A percentile compares a stretch with the other conserved stretches of the same genome.
Conservation (phyloP, 192 early-diverging fungal genomes). For the Coemansia sp. region DNA sequence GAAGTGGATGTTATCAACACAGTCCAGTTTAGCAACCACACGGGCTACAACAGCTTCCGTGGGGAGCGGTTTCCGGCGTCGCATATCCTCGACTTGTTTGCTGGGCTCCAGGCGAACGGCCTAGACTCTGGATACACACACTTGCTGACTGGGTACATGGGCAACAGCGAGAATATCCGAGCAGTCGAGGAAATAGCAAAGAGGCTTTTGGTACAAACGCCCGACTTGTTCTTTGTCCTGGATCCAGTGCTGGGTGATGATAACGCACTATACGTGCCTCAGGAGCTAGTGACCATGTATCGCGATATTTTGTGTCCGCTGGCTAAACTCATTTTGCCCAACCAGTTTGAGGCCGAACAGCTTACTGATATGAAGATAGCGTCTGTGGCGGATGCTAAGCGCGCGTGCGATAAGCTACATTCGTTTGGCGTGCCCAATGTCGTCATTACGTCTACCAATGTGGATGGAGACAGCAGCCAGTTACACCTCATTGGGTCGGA, state of each 20-base stretch:
- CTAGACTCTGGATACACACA: slow-evolving; percentile 73
- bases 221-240: slow-evolving; percentile 57
- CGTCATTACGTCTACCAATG: slow-evolving; percentile 73
- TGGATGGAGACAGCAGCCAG: slow-evolving; percentile 38
- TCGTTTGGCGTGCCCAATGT: slow-evolving; percentile 64
- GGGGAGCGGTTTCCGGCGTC: slow-evolving; percentile 67
- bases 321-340: slow-evolving; percentile 83
- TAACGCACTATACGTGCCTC: slow-evolving; percentile 76
- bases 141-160: slow-evolving; percentile 88
- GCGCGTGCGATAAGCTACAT: slow-evolving; percentile 68
- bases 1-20: slow-evolving; percentile 94
- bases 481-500: slow-evolving; percentile 59
- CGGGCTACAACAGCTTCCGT: slow-evolving; percentile 74
- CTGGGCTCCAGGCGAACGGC: slow-evolving; percentile 73
- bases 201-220: slow-evolving; percentile 57
- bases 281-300: slow-evolving; percentile 79
- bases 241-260: slow-evolving; percentile 94
- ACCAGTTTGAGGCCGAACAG: slow-evolving; percentile 86
- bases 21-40: slow-evolving; percentile 94
- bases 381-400: slow-evolving; percentile 55
- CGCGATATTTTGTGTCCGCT: slow-evolving; percentile 65
- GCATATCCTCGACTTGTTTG: slow-evolving; percentile 68
- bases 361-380: slow-evolving; percentile 62
- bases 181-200: slow-evolving; percentile 60
- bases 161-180: slow-evolving; percentile 64